Percentiles rank a stretch among this genome's conserved stretches.
Conservation (phyloP, 1,284 basidiomycete species). For the Fomitopsis schrenkii region DNA sequence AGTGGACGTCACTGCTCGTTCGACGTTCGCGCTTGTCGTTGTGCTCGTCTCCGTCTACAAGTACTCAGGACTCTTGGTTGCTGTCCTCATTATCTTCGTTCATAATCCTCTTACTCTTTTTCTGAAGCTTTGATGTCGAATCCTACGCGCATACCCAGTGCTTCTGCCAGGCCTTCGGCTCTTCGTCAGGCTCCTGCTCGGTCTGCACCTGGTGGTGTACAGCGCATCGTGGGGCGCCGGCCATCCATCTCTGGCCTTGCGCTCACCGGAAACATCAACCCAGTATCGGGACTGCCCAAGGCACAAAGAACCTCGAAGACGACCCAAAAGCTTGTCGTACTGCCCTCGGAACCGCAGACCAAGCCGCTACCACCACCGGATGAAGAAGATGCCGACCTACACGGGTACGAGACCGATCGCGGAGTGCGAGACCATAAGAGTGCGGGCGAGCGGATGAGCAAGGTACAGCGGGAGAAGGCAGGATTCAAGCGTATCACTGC, state of each 20-base stretch:
- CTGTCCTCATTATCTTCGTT: no score
- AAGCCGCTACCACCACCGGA: slow-evolving; percentile 61
- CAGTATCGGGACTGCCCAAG: slow-evolving; percentile 23
- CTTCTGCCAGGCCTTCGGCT: slow-evolving; percentile 2
- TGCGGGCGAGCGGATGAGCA: slow-evolving; percentile 77
- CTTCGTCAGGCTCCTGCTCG: slow-evolving; percentile 19
- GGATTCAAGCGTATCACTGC: slow-evolving; percentile 80
- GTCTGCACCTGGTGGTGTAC: slow-evolving; percentile 8
- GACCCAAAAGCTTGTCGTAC: slow-evolving; percentile 86
- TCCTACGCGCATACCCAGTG: neutral
- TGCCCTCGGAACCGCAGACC: slow-evolving; percentile 90
- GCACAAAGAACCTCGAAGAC: slow-evolving; percentile 86
- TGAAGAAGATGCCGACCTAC: slow-evolving; percentile 49
- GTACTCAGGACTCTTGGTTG: no score
- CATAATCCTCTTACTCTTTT: neutral
- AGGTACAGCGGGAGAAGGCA: slow-evolving; percentile 69
- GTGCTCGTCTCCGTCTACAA: no score
- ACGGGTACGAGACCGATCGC: slow-evolving; percentile 63
- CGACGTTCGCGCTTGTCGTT: no score
- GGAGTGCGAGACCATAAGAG: slow-evolving; percentile 72
- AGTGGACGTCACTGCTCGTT: neutral
- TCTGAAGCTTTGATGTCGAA: neutral
- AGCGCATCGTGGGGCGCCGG: slow-evolving; percentile 16
- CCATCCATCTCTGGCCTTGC: slow-evolving; percentile 25
- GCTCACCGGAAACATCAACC: slow-evolving; percentile 18